phyloP scores from a whole-genome alignment of 2,329 filamentous ascomycete species.

The Pseudopyricularia cyperi region DNA sequence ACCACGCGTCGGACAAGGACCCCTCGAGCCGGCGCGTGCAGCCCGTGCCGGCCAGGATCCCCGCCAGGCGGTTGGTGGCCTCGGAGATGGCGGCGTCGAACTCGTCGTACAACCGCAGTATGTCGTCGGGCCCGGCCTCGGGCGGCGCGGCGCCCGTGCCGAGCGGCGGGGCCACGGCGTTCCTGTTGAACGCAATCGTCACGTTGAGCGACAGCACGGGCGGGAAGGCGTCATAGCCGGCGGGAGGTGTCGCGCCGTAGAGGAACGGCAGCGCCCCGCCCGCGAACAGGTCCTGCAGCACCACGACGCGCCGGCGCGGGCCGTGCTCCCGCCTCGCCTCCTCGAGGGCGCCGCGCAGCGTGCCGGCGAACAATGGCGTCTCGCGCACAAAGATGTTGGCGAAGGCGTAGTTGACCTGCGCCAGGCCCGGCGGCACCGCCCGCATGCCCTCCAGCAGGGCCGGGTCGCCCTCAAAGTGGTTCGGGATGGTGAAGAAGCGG shows the following conservation, averaged over 20 bases:
- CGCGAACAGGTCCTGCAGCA: constrained; percentile 3
- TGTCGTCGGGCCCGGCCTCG: constrained; percentile 3
- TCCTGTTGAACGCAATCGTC: not conserved
- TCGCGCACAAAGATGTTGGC: not conserved
- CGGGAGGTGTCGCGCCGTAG: constrained; percentile 3
- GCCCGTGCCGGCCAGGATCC: not conserved
- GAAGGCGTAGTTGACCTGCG: not conserved
- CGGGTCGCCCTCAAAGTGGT: not conserved
- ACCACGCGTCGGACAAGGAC: constrained; percentile 10
- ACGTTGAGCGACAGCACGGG: constrained; percentile 3
- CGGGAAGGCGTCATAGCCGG: constrained; percentile 2
- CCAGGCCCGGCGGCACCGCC: not conserved
- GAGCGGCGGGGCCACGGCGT: constrained; percentile 5
- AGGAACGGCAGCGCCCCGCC: constrained; percentile 2
- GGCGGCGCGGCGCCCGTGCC: constrained; percentile 3
- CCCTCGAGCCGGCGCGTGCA: constrained; percentile 7
- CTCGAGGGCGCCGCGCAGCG: not conserved
- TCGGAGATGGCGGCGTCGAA: not conserved
- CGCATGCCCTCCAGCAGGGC: not conserved
- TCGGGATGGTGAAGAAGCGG: not conserved
- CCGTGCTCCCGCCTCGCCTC: not conserved
- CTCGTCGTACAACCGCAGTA: not conserved
- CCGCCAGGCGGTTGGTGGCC: not conserved
- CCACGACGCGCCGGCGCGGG: constrained; percentile 1
- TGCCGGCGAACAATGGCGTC: not conserved